A percentile compares a stretch with the other conserved stretches of the same genome.
These are phyloP conservation scores for Aspergillus funiculosus DNA, from an alignment of 495 filamentous ascomycete genomes.

Conservation along the genomic window DNA sequence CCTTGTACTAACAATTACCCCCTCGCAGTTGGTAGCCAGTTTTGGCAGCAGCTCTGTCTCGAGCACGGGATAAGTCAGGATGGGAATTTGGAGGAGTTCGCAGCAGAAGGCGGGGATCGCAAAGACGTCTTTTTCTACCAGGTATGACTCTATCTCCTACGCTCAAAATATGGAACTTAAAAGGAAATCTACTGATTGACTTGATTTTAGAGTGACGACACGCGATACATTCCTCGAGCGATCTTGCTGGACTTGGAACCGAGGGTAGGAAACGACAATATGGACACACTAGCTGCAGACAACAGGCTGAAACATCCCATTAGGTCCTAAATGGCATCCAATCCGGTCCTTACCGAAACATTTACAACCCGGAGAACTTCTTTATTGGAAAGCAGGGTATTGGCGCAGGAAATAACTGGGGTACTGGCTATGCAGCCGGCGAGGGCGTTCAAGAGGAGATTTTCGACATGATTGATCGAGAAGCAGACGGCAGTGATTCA, in stretches of 20 bases:
- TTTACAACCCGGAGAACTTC: constrained; percentile 99
- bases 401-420: constrained; percentile 98
- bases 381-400: constrained; percentile 86
- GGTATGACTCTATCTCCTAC: constrained; percentile 31
- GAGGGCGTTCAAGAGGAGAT: constrained; percentile 92
- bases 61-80: constrained; percentile 97
- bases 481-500: constrained; percentile 96
- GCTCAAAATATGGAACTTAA: background rate
- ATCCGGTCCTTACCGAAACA: constrained; percentile 88
- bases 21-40: constrained; percentile 74
- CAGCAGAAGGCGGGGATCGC: constrained; percentile 91
- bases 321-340: constrained; percentile 90
- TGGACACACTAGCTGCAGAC: constrained; percentile 1
- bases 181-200: constrained; percentile 2
- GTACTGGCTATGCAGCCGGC: constrained; percentile 86
- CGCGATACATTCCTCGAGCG: constrained; percentile 92
- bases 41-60: constrained; percentile 96
- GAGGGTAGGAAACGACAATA: constrained; percentile 50
- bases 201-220: constrained; percentile 73
- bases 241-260: constrained; percentile 95
- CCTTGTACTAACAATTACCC: constrained; percentile 4
- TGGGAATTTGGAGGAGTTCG: constrained; percentile 92
- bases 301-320: constrained; percentile 9
- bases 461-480: constrained; percentile 98
- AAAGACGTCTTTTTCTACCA: constrained; percentile 99